A percentile compares a stretch with the other conserved stretches of the same genome.
phyloP scores from a whole-genome alignment of 371 early-diverging fungal genomes.

The Fennellomyces sp. region DNA sequence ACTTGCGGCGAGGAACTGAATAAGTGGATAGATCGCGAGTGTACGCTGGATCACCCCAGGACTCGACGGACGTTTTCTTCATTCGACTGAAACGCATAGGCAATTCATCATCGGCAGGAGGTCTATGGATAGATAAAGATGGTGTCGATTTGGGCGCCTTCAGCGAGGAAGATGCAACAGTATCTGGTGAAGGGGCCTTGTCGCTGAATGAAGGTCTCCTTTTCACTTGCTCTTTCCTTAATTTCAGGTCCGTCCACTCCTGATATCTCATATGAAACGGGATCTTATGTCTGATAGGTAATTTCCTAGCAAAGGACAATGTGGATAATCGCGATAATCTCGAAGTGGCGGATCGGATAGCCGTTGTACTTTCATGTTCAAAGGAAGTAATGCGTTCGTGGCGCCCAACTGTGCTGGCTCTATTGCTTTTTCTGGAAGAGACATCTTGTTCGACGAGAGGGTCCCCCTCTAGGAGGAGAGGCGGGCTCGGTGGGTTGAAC shows the following conservation, averaged over 20 bases:
- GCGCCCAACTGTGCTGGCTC: neutral
- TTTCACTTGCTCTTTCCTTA: constrained; percentile 6
- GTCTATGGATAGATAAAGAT: too few relatives aligned
- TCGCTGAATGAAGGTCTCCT: constrained; percentile 4
- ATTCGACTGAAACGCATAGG: neutral
- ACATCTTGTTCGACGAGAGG: neutral
- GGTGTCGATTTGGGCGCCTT: too few relatives aligned
- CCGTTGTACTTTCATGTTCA: too few relatives aligned
- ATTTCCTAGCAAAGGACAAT: constrained; percentile 21
- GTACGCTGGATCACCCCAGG: neutral
- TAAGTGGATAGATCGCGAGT: neutral
- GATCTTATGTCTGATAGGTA: constrained; percentile 22
- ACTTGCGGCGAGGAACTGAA: constrained; percentile 20
- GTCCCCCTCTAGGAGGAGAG: neutral
- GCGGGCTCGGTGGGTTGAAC: constrained; percentile 14
- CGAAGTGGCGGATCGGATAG: constrained; percentile 1
- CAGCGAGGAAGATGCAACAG: too few relatives aligned
- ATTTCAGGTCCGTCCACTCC: constrained; percentile 33
- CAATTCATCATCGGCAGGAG: too few relatives aligned
- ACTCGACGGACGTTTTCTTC: neutral
- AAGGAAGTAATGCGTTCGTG: too few relatives aligned
- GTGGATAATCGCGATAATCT: constrained; percentile 12
- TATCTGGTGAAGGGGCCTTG: neutral
- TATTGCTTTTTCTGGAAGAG: neutral
- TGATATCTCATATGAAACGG: constrained; percentile 40